Evolutionary conservation across 148 eudicot species (phyloP).

Genomic region (Chenopodium formosanum): DNA sequence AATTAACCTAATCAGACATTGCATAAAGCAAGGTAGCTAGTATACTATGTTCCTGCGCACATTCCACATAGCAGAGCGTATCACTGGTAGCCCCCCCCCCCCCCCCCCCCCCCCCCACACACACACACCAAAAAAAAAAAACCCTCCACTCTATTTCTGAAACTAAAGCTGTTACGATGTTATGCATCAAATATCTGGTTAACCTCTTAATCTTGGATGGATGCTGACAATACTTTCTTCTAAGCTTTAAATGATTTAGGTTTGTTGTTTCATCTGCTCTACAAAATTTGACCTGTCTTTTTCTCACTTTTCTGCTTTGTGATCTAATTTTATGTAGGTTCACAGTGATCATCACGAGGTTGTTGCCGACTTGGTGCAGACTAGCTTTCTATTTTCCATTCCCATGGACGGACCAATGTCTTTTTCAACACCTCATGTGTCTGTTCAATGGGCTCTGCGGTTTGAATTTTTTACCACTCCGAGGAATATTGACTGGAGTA

Average conservation of each 20-base stretch:
- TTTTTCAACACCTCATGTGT: slow-evolving; percentile 81
- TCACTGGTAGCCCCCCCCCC: too few species aligned
- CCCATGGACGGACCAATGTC: slow-evolving; percentile 99
- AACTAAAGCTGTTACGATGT: background rate
- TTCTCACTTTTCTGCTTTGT: background rate
- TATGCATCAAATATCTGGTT: background rate
- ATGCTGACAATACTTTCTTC: background rate
- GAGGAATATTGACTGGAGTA: slow-evolving; percentile 80
- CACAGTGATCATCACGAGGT: slow-evolving; percentile 88
- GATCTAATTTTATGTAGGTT: slow-evolving; percentile 44
- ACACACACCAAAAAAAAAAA: too few species aligned
- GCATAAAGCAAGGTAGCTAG: too few species aligned
- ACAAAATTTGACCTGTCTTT: background rate
- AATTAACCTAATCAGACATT: too few species aligned
- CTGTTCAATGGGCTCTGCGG: slow-evolving; percentile 94
- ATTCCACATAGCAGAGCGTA: too few species aligned
- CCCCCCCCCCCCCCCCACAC: too few species aligned
- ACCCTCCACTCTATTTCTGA: too few species aligned
- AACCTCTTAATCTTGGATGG: background rate
- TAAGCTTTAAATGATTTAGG: background rate
- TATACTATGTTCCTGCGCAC: too few species aligned
- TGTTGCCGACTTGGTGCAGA: slow-evolving; percentile 92
- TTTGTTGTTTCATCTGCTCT: slow-evolving; percentile 6
- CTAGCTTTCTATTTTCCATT: slow-evolving; percentile 88
- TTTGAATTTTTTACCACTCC: slow-evolving; percentile 93